Evolutionary conservation across 2,329 filamentous ascomycete species (phyloP), one percentile per base, ranked within the genome.

Genomic region (Sclerotinia minor): DNA sequence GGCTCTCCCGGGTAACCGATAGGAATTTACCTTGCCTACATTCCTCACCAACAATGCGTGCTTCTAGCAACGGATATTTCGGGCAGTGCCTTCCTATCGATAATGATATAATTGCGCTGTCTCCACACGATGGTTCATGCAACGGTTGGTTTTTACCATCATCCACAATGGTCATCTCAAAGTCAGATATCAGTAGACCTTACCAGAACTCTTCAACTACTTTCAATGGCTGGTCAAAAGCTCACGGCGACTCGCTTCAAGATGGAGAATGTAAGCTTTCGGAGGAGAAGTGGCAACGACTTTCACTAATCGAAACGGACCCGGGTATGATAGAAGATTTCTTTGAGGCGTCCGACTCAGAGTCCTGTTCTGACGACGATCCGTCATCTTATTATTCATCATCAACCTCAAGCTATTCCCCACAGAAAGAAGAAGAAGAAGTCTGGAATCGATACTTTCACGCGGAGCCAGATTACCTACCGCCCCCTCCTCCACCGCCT

Each of bases 31-130:
- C 45, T 67, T 53, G 17, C 65, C 38, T 67, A 53, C 65, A 67
- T 67, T 67, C 65, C 65, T 63, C 35, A 13, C 17, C 29, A 67
- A 53, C 21, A 54, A 67, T 67, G 65, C 41, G 44, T 49, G 64
- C 44, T 66, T 66, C 45, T 49, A 29, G 55, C 55, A 60, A 60
- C 53, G 32, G 26, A 60, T 59, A 38, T 13, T 59, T 60, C 29
- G 45, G 53, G 24, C n/a, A 35, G 15, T 49, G 24, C 17, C 54
- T n/a, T 64, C 50, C 59, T 67, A 67, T 67, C 57, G 65, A 67
- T 67, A 63, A 61, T 67, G 57, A 67, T 67, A 63, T 67, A 57
- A 67, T 67, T 63, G 47, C 57, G n/a, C 21, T 63, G 19, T 38
- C 41, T 63, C 65, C 65, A 63, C 57, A 54, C 26, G 41, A 44